Percentiles rank a stretch among this genome's conserved stretches.
phyloP scores from a whole-genome alignment of 2,329 filamentous ascomycete species.

The Daldinia sp. region DNA sequence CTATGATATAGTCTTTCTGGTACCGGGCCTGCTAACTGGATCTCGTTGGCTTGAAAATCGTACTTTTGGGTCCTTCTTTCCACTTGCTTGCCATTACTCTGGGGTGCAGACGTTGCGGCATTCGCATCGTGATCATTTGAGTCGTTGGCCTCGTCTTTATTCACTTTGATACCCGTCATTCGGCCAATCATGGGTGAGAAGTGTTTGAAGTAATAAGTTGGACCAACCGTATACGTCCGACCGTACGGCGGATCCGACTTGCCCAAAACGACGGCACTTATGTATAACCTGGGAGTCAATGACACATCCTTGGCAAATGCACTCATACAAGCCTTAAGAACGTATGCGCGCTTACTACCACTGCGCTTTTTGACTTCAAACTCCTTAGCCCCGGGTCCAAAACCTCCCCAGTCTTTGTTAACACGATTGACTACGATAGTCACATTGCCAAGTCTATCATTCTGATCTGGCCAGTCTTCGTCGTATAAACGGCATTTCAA shows the following conservation, averaged over 20 bases:
- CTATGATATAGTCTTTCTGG: constrained; percentile 85
- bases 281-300: constrained; percentile 73
- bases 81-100: constrained; percentile 35
- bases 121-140: constrained; percentile 45
- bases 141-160: constrained; percentile 64
- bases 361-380: constrained; percentile 83
- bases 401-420: constrained; percentile 71
- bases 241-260: constrained; percentile 73
- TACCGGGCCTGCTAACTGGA: constrained; percentile 85
- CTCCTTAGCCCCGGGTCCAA: constrained; percentile 64
- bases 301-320: constrained; percentile 68
- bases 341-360: constrained; percentile 86
- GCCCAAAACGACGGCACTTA: constrained; percentile 83
- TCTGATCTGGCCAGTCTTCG: constrained; percentile 84
- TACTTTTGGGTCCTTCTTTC: constrained; percentile 73
- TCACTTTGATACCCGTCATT: constrained; percentile 75
- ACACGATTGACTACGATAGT: constrained; percentile 71
- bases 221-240: constrained; percentile 81
- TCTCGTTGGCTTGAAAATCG: constrained; percentile 94
- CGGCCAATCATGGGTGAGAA: constrained; percentile 89
- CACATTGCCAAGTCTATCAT: constrained; percentile 88
- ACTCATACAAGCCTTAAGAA: constrained; percentile 73
- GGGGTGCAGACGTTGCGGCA: constrained; percentile 19
- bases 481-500: constrained; percentile 90
- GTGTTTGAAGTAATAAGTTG: constrained; percentile 79